These are phyloP conservation scores for Fistulinella cinereoalba DNA, from an alignment of 1,284 basidiomycete species.

Conservation along the genomic window DNA sequence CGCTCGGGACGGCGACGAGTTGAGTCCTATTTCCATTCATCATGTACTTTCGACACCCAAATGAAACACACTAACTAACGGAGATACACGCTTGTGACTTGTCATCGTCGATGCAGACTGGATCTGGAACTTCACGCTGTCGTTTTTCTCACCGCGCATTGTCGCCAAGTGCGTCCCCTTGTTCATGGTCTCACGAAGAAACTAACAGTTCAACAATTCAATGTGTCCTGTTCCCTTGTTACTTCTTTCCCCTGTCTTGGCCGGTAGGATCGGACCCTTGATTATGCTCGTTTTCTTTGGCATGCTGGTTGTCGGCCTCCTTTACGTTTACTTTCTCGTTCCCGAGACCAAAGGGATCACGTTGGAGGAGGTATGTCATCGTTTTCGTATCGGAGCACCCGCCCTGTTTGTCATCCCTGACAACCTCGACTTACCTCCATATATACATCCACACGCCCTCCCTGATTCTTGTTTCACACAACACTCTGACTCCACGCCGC, in stretches of 20 bases:
- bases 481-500: neutral
- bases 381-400: too few relatives aligned
- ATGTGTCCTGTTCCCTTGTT: too few relatives aligned
- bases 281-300: slow-evolving; percentile 77
- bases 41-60: neutral
- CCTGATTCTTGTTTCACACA: neutral
- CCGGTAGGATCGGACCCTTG: slow-evolving; percentile 62
- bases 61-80: neutral
- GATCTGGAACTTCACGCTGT: slow-evolving; percentile 61
- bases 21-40: neutral
- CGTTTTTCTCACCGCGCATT: slow-evolving; percentile 54
- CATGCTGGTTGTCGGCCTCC: slow-evolving; percentile 65
- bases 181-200: too few relatives aligned
- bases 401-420: too few relatives aligned
- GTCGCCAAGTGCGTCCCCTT: slow-evolving; percentile 36
- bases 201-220: neutral
- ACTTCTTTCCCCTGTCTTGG: neutral
- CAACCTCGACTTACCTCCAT: neutral
- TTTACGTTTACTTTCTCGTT: slow-evolving; percentile 45
- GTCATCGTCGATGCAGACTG: slow-evolving; percentile 36
- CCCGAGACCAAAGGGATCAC: slow-evolving; percentile 31
- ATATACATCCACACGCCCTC: neutral
- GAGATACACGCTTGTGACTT: neutral
- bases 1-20: slow-evolving; percentile 55
- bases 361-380: slow-evolving; percentile 30